These are phyloP conservation scores for Kwoniella mangroviensis DNA, from an alignment of 768 basidiomycete species.

Conservation along the genomic window DNA sequence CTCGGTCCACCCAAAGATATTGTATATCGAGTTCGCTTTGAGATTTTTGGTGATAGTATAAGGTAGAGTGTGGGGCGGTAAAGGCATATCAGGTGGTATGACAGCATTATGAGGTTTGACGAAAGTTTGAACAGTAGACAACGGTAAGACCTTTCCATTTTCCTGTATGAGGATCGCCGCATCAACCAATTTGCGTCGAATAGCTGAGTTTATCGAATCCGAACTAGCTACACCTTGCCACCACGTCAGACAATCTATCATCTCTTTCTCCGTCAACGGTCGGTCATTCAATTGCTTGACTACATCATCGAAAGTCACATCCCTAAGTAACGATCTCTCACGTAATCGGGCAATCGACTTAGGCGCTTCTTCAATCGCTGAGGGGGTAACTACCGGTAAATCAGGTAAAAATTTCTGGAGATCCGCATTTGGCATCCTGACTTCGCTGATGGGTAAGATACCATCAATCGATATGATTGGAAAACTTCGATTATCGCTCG, in stretches of 20 bases:
- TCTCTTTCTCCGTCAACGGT: conserved; percentile 73
- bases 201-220: conserved; percentile 57
- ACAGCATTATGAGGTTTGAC: conserved; percentile 68
- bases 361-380: conserved; percentile 65
- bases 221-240: conserved; percentile 66
- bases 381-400: conserved; percentile 73
- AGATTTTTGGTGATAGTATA: conserved; percentile 65
- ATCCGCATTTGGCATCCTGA: conserved; percentile 74
- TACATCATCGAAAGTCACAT: conserved; percentile 81
- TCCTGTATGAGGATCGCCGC: conserved; percentile 67
- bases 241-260: conserved; percentile 85
- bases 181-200: conserved; percentile 68
- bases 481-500: conserved; percentile 62
- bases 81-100: conserved; percentile 74
- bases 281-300: conserved; percentile 73
- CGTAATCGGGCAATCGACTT: conserved; percentile 69
- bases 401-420: conserved; percentile 77
- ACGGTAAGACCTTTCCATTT: conserved; percentile 65
- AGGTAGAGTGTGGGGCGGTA: conserved; percentile 75
- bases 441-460: conserved; percentile 67
- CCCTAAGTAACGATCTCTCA: conserved; percentile 68
- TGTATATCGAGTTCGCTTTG: conserved; percentile 35
- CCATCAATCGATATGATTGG: conserved; percentile 78
- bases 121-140: conserved; percentile 73
- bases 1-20: conserved; percentile 77